Evolutionary conservation across 805 yeast genomes (phyloP), one percentile per base, ranked within the genome.

Genomic region (Blastobotrys mokoenaii): DNA sequence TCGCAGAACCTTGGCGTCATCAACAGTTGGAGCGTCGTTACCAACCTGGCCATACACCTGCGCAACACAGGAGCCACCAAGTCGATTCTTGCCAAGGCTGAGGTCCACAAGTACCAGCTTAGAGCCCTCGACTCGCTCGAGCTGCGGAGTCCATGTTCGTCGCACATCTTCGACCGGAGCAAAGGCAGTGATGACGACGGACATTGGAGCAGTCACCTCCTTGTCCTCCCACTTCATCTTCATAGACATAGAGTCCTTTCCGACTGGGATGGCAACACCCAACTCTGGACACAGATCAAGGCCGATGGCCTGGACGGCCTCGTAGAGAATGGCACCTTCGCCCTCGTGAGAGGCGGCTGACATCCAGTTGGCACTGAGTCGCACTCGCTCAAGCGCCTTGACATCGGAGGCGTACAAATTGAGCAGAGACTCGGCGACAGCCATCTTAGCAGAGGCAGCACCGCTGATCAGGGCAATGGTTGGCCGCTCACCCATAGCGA

Each of bases 161-260:
- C 87, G 74, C 29, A 96, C 89, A 63, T 89, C 73, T 38, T 68
- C 69, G 41, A 93, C 97, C 31, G 95, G 86, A 48, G 84, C 85
- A 63, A 90, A 93, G 0, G 97, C 93, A 17, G 98, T 89, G 55
- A 90, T 74, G 40, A 85, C 83, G 57, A 90, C 76, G 10, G 97
- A 83, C 61, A 93, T 71, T 40, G 99, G 99, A n/a, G 97, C 87
- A 50, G 93, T 80, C 37, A 93, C 97, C 65, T 87, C 95, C 58
- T 82, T 85, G 35, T 58, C 47, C 44, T 59, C 68, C 99, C 99
- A 93, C 59, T 83, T 82, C 97, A 93, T 93, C 70, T 88, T 87
- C 98, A 93, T 90, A 17, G 97, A 88, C 96, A 93, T 88, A 31
- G 97, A 88, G 66, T 93, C 99, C 69, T 93, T 93, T 55, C 99